Conservation (phyloP, 345 rosid genomes). For the Conringia planisiliqua region DNA sequence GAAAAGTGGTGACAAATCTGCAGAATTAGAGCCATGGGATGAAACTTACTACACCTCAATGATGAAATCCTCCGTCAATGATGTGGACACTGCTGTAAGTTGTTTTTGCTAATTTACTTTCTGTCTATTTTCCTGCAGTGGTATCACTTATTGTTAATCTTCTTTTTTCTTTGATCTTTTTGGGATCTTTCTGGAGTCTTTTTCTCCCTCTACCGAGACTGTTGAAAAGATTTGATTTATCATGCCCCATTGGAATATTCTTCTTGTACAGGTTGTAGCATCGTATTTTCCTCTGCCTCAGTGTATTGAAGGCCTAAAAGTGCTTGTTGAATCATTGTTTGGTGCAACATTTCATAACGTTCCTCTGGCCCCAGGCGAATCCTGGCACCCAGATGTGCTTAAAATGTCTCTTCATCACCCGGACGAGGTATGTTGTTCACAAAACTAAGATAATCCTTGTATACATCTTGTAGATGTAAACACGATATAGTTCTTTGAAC, state of each 20-base stretch:
- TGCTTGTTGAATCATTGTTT: constrained; percentile 74
- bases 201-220: not conserved
- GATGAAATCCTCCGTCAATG: constrained; percentile 75
- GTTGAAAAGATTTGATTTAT: not conserved
- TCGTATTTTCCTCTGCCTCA: constrained; percentile 82
- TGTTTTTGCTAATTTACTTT: not conserved
- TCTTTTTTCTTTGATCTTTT: not conserved
- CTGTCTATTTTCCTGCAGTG: not conserved
- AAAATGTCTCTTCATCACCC: constrained; percentile 87
- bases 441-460: not conserved
- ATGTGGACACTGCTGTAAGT: constrained; percentile 76
- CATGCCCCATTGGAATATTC: not conserved
- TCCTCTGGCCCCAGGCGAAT: constrained; percentile 81
- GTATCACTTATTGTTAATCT: not conserved
- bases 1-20: constrained; percentile 44
- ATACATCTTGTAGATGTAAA: not conserved
- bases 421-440: constrained; percentile 62
- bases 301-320: constrained; percentile 82
- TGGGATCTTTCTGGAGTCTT: not conserved
- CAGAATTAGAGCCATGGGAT: constrained; percentile 93
- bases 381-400: constrained; percentile 91
- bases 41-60: constrained; percentile 75
- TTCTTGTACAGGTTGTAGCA: constrained; percentile 62
- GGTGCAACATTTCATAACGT: constrained; percentile 65
- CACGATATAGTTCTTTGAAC: not conserved